Percentiles rank a stretch among this genome's conserved stretches.
These are phyloP conservation scores for Heritiera fomes DNA, from an alignment of 345 rosid genomes.

Conservation along the genomic window DNA sequence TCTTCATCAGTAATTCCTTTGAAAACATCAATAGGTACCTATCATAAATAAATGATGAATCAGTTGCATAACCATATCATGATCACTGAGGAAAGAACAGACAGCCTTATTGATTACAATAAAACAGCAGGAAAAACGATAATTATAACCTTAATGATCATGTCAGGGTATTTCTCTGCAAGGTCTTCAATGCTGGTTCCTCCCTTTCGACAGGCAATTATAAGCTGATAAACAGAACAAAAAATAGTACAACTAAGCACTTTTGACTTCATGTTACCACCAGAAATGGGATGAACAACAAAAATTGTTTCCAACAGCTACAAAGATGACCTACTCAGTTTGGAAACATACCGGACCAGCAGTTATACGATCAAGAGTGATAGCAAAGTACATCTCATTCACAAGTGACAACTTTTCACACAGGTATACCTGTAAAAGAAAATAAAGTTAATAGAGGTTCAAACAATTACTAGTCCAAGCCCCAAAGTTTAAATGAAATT, in stretches of 20 bases:
- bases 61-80: slow-evolving; percentile 18
- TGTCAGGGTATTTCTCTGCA: slow-evolving; percentile 94
- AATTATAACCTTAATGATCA: slow-evolving; percentile 82
- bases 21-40: slow-evolving; percentile 96
- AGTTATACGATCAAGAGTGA: slow-evolving; percentile 88
- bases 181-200: slow-evolving; percentile 99
- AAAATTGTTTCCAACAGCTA: neutral
- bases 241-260: neutral
- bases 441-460: slow-evolving; percentile 15
- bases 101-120: slow-evolving; percentile 10
- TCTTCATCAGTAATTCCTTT: slow-evolving; percentile 93
- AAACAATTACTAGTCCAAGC: neutral
- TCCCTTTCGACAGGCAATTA: slow-evolving; percentile 93
- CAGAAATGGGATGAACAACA: neutral
- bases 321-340: neutral
- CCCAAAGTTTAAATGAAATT: neutral
- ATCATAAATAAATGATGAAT: slow-evolving; percentile 25
- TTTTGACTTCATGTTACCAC: neutral
- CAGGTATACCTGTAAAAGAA: slow-evolving; percentile 72
- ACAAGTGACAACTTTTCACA: slow-evolving; percentile 88
- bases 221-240: slow-evolving; percentile 57
- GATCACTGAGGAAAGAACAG: slow-evolving; percentile 11
- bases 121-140: slow-evolving; percentile 7
- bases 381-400: slow-evolving; percentile 99
- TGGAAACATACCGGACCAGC: slow-evolving; percentile 86